phyloP scores from a whole-genome alignment of 345 rosid species.

The Adansonia digitata region DNA sequence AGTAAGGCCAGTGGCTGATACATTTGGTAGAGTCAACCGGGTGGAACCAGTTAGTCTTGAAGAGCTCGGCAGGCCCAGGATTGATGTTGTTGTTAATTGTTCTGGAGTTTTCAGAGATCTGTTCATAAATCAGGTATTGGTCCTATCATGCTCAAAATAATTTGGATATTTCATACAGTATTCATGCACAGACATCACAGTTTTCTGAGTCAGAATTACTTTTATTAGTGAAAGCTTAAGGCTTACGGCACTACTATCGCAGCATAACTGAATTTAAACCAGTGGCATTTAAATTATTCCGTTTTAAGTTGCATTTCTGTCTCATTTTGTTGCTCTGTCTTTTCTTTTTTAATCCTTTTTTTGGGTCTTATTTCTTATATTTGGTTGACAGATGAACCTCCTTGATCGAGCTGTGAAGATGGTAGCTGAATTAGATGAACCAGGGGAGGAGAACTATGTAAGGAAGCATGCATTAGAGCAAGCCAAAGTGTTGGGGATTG shows the following conservation, averaged over 20 bases:
- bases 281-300: too few species aligned
- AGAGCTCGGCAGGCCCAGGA: constrained; percentile 97
- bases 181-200: neutral
- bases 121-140: constrained; percentile 83
- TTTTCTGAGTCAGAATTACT: too few species aligned
- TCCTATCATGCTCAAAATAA: neutral
- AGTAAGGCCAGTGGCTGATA: constrained; percentile 79
- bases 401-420: constrained; percentile 94
- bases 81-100: constrained; percentile 96
- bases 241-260: too few species aligned
- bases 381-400: constrained; percentile 74
- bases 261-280: too few species aligned
- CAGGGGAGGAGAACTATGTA: constrained; percentile 71
- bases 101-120: constrained; percentile 99
- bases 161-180: neutral
- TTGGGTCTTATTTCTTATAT: neutral
- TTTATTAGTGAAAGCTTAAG: too few species aligned
- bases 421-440: constrained; percentile 98
- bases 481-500: constrained; percentile 76
- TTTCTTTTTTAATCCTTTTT: neutral
- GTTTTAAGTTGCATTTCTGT: too few species aligned
- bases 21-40: constrained; percentile 87
- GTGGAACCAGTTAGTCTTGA: constrained; percentile 89
- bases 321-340: neutral
- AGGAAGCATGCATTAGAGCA: constrained; percentile 92